Evolutionary conservation across 495 filamentous ascomycete species (phyloP), one percentile per base, ranked within the genome.

Genomic region (Rostrohypoxylon terebratum): DNA sequence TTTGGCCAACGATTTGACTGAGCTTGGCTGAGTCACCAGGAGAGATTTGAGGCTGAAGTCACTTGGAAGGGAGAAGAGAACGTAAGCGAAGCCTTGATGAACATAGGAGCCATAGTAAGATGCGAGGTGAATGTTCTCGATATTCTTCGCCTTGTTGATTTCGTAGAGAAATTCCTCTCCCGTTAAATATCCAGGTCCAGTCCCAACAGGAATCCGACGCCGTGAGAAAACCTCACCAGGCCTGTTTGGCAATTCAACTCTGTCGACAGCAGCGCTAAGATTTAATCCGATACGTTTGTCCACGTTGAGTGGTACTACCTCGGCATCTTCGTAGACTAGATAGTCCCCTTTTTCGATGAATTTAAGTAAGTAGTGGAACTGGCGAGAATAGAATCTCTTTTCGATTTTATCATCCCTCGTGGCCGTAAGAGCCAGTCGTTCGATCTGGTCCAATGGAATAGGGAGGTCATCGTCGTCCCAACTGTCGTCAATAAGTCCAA

Each of bases 391-490:
- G 81, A 98, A 97, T 59, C 85, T 90, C 73, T 83, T 87, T 69
- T 94, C 90, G 45, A 93, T 77, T 16, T 84, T 85, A 10, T 90
- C 85, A 67, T 92, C 85, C 42, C 84, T 85, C 7, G 83, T 81
- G 16, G 84, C 81, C 0, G 89, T 90, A 25, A 97, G 84, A 40
- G 84, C 81, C 2, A 97, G 85, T 28, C 86, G 86, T 74, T 87
- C 87, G 20, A 97, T 84, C 51, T 90, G 89, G 70, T 92, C 90
- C 48, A 89, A 85, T 0, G 91, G 85, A 58, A 97, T 83, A 0
- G 95, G 95, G 16, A 98, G 85, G 80, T 98, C 94, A 51, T 91
- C 87, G 75, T 98, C 95, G 71, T 96, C 93, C 84, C 91, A 93
- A 4, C 92, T 94, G 64, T 92, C 89, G 76, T 97, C 93, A 50